Percentiles rank a stretch among this genome's conserved stretches.
Evolutionary conservation across 129 eudicot genomes (phyloP).

Genomic region (Escallonia herrerae): DNA sequence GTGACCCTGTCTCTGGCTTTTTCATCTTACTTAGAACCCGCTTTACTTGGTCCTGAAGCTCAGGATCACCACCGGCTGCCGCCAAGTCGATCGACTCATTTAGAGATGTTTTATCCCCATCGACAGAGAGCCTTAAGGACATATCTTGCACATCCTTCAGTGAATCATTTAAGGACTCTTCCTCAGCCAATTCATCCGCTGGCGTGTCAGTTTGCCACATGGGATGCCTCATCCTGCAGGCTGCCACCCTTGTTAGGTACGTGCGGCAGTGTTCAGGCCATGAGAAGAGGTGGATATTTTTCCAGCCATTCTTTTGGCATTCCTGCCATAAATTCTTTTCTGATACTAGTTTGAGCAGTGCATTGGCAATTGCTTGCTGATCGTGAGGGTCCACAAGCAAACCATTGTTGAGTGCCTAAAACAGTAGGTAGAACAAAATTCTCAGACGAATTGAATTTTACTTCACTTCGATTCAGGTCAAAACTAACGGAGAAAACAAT

Average conservation of each 20-base stretch:
- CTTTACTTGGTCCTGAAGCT: slow-evolving; percentile 42
- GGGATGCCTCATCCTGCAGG: slow-evolving; percentile 92
- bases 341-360: slow-evolving; percentile 77
- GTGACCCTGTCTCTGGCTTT: slow-evolving; percentile 31
- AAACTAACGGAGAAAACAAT: too few relatives aligned
- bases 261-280: slow-evolving; percentile 96
- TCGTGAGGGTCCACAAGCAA: slow-evolving; percentile 82
- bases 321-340: slow-evolving; percentile 87
- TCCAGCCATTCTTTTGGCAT: slow-evolving; percentile 75
- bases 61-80: slow-evolving; percentile 11
- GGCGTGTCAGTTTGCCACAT: slow-evolving; percentile 91
- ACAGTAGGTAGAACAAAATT: not conserved
- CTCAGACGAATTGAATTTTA: not conserved
- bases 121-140: slow-evolving; percentile 71
- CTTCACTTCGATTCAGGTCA: too few relatives aligned
- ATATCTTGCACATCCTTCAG: slow-evolving; percentile 74
- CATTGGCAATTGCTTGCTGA: slow-evolving; percentile 73
- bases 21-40: slow-evolving; percentile 63
- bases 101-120: slow-evolving; percentile 62
- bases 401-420: slow-evolving; percentile 77
- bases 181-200: slow-evolving; percentile 41
- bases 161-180: slow-evolving; percentile 71
- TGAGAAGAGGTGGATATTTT: slow-evolving; percentile 80
- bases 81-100: slow-evolving; percentile 36
- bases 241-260: slow-evolving; percentile 69